phyloP scores from a whole-genome alignment of 768 basidiomycete genomes.

The Termitomyces sp. region DNA sequence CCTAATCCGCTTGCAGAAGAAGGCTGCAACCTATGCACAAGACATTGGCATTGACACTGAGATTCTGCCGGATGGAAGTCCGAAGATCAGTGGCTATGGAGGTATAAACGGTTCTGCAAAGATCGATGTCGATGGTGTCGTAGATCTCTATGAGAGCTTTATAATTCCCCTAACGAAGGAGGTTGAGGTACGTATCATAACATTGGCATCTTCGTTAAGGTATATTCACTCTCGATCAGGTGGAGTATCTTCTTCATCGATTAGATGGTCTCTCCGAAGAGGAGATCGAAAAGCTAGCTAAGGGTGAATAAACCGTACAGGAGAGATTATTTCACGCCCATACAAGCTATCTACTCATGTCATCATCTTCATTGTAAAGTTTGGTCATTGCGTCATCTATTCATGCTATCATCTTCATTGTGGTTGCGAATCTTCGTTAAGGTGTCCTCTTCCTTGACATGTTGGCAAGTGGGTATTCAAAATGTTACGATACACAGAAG shows the following conservation, averaged over 20 bases:
- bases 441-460: background rate
- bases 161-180: slow-evolving; percentile 98
- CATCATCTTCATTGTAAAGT: background rate
- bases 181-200: slow-evolving; percentile 70
- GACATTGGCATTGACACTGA: slow-evolving; percentile 72
- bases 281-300: slow-evolving; percentile 65
- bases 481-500: slow-evolving; percentile 5
- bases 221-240: slow-evolving; percentile 38
- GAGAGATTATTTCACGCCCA: background rate
- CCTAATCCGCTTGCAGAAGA: slow-evolving; percentile 79
- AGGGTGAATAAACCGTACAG: background rate
- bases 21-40: slow-evolving; percentile 74
- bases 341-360: background rate
- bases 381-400: too few relatives aligned
- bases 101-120: slow-evolving; percentile 42
- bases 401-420: background rate
- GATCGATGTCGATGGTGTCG: slow-evolving; percentile 91
- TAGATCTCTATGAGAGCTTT: slow-evolving; percentile 89
- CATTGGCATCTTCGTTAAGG: background rate
- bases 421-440: background rate
- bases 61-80: slow-evolving; percentile 3
- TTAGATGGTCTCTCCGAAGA: slow-evolving; percentile 80
- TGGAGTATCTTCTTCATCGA: slow-evolving; percentile 91
- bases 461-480: slow-evolving; percentile 1
- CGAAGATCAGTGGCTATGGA: slow-evolving; percentile 24